Evolutionary conservation across 163 green algal genomes (phyloP).

Genomic region (Smithsoniella earleae): DNA sequence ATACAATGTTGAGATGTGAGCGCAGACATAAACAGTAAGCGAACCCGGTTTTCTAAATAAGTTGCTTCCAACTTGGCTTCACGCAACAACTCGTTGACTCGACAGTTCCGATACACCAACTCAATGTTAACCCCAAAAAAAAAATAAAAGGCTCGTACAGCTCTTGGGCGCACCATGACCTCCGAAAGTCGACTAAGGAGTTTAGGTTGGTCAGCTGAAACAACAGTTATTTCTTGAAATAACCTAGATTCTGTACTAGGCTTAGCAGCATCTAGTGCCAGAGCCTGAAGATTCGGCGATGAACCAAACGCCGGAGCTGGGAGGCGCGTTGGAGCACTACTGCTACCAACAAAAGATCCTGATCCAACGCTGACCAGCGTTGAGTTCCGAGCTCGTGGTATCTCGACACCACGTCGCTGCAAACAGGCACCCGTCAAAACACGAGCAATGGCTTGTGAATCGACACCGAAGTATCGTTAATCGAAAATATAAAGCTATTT

Average conservation of each 20-base stretch:
- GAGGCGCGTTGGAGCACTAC: constrained; percentile 8
- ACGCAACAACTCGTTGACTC: background rate
- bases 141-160: too few species aligned
- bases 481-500: background rate
- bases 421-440: background rate
- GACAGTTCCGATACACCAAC: background rate
- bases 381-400: background rate
- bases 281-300: constrained; percentile 74
- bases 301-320: constrained; percentile 73
- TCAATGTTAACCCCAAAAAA: too few species aligned
- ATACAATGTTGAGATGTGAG: background rate
- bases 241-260: constrained; percentile 36
- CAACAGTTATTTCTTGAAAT: constrained; percentile 89
- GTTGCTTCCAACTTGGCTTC: background rate
- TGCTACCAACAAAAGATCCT: background rate
- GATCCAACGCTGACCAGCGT: too few species aligned
- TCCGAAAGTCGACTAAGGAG: constrained; percentile 78
- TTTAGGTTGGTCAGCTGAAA: constrained; percentile 81
- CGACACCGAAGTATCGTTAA: too few species aligned
- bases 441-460: too few species aligned
- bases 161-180: constrained; percentile 64
- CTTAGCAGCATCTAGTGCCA: constrained; percentile 36
- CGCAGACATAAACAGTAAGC: background rate
- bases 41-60: background rate
- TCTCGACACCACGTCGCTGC: background rate